phyloP scores from a whole-genome alignment of 2,329 filamentous ascomycete genomes.

The Hypoxylon sp. region DNA sequence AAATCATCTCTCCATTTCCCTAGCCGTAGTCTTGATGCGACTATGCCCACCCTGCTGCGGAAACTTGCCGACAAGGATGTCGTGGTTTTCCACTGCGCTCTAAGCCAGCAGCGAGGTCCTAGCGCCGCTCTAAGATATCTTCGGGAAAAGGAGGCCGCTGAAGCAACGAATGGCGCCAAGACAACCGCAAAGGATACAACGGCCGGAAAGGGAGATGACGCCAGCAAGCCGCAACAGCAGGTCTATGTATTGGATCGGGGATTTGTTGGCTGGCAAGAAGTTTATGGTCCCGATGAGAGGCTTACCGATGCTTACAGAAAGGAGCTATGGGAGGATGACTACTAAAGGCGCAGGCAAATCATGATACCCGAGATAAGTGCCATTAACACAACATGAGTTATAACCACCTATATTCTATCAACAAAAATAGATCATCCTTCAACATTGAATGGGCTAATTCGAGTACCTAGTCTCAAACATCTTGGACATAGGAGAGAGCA shows the following conservation, averaged over 20 bases:
- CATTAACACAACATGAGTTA: too few species aligned
- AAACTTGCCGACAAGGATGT: conserved; percentile 78
- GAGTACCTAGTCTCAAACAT: too few species aligned
- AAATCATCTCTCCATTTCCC: conserved; percentile 79
- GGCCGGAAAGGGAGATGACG: conserved; percentile 40
- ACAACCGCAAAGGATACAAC: conserved; percentile 44
- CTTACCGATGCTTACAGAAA: conserved; percentile 86
- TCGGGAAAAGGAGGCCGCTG: conserved; percentile 67
- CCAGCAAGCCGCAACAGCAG: conserved; percentile 62
- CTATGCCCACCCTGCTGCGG: conserved; percentile 83
- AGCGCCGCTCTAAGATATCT: conserved; percentile 83
- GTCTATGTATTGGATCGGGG: conserved; percentile 85
- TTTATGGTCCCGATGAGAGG: conserved; percentile 77
- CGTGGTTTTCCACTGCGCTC: conserved; percentile 93
- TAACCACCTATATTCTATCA: too few species aligned
- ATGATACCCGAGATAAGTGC: too few species aligned
- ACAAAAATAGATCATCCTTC: too few species aligned
- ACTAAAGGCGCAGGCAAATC: too few species aligned
- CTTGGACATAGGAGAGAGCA: too few species aligned
- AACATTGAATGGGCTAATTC: too few species aligned
- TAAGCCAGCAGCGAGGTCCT: conserved; percentile 91
- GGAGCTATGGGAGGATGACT: conserved; percentile 80
- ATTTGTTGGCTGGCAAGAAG: conserved; percentile 89
- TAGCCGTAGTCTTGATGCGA: conserved; percentile 74
- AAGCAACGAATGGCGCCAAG: conserved; percentile 8